Percentiles rank a stretch among this genome's conserved stretches.
Evolutionary conservation across 495 filamentous ascomycete species (phyloP).

Genomic region (Tuber melanosporum): DNA sequence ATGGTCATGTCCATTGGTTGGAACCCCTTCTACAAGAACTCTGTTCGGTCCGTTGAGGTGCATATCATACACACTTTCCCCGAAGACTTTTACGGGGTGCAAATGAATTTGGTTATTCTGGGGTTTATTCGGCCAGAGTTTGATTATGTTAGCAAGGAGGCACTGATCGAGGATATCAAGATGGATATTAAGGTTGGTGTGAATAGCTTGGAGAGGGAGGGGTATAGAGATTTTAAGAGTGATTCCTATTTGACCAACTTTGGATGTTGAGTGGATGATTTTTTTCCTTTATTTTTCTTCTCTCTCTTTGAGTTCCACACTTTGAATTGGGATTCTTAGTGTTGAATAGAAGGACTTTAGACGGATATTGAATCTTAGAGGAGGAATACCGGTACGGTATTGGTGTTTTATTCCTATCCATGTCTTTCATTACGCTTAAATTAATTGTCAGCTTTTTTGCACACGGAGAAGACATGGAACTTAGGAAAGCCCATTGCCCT

Average conservation of each 20-base stretch:
- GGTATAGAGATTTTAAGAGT: conserved; percentile 55
- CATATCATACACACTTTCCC: conserved; percentile 72
- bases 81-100: conserved; percentile 74
- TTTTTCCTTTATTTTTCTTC: not conserved
- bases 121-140: conserved; percentile 85
- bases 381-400: not conserved
- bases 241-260: conserved; percentile 45
- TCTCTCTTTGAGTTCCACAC: not conserved
- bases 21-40: conserved; percentile 91
- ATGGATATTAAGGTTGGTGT: conserved; percentile 79
- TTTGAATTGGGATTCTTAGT: not conserved
- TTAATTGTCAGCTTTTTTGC: not conserved
- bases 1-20: conserved; percentile 96
- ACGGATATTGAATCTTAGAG: not conserved
- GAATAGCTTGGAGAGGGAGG: conserved; percentile 61
- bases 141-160: conserved; percentile 78
- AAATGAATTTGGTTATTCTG: conserved; percentile 69
- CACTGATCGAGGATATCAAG: conserved; percentile 77
- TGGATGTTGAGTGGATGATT: conserved; percentile 1
- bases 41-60: conserved; percentile 75
- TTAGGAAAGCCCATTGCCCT: not conserved
- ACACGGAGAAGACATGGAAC: not conserved
- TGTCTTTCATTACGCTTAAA: not conserved
- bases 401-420: not conserved
- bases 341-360: not conserved